phyloP scores from a whole-genome alignment of 441 rosid genomes.

The Populus hybrid region DNA sequence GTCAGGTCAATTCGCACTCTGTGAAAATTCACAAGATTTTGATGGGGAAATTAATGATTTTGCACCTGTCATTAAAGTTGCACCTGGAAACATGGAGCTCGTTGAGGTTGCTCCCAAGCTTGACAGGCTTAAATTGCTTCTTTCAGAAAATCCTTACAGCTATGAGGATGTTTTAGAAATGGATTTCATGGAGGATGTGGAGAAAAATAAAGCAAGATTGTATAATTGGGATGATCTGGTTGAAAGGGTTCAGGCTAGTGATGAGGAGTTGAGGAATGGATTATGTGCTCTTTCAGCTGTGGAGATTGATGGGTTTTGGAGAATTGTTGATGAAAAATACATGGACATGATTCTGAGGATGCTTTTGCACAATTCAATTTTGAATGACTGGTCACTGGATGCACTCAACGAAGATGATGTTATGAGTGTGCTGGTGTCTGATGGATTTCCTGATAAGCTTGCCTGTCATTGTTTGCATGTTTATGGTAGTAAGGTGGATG shows the following conservation, averaged over 20 bases:
- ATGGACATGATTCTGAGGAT: conserved; percentile 59
- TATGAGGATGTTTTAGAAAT: conserved; percentile 40
- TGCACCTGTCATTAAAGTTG: conserved; percentile 56
- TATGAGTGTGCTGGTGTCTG: conserved; percentile 48
- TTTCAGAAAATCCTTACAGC: conserved; percentile 49
- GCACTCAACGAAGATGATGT: conserved; percentile 61
- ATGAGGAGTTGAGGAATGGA: conserved; percentile 60
- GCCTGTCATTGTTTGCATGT: conserved; percentile 59
- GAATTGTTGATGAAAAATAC: conserved; percentile 64
- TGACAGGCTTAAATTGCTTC: conserved; percentile 68
- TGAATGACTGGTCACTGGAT: conserved; percentile 70
- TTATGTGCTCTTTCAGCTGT: conserved; percentile 63
- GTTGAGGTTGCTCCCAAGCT: conserved; percentile 84
- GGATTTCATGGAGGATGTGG: conserved; percentile 30
- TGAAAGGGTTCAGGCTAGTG: conserved; percentile 74
- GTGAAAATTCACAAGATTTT: conserved; percentile 27
- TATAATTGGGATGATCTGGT: conserved; percentile 73
- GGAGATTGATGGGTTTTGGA: conserved; percentile 88
- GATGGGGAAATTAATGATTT: conserved; percentile 15
- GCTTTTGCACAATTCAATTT: conserved; percentile 61
- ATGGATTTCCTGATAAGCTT: conserved; percentile 59
- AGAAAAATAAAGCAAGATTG: conserved; percentile 24
- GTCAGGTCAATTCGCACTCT: conserved; percentile 24
- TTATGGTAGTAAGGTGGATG: conserved; percentile 51
- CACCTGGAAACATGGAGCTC: conserved; percentile 78